A percentile compares a stretch with the other conserved stretches of the same genome.
Conservation (phyloP, 2,329 filamentous ascomycete species). For the Monilinia fructigena region DNA sequence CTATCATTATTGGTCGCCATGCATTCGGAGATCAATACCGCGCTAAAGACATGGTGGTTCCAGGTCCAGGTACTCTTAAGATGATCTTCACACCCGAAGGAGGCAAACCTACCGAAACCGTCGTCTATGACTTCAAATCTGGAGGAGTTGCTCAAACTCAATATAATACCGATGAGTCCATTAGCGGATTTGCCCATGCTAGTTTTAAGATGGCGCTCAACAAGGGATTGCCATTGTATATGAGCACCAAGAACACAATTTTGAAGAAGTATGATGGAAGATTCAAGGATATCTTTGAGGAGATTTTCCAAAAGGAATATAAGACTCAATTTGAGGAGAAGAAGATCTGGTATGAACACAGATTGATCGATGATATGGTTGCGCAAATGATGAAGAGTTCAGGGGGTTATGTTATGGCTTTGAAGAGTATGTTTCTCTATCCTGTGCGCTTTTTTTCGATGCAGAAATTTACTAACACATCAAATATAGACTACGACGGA, state of each 20-base stretch:
- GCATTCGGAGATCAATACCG: conserved; percentile 99
- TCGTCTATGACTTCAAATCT: conserved; percentile 86
- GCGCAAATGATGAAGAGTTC: conserved; percentile 99
- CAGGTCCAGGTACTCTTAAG: conserved; percentile 81
- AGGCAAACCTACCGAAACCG: conserved; percentile 77
- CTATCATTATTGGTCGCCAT: conserved; percentile 98
- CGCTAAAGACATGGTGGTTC: conserved; percentile 85
- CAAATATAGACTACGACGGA: conserved; percentile 82
- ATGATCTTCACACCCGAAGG: conserved; percentile 92
- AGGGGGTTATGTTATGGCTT: conserved; percentile 93
- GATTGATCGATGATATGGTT: conserved; percentile 99
- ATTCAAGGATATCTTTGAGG: conserved; percentile 99
- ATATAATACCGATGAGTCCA: conserved; percentile 98
- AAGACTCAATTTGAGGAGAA: conserved; percentile 85
- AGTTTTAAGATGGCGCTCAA: conserved; percentile 92
- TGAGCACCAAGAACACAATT: conserved; percentile 99
- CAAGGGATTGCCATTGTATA: conserved; percentile 91
- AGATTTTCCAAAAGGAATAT: conserved; percentile 87
- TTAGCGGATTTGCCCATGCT: conserved; percentile 90
- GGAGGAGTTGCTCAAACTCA: conserved; percentile 89
- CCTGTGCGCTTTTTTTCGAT: background rate
- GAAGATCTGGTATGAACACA: conserved; percentile 98
- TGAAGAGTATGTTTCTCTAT: conserved; percentile 74
- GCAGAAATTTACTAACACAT: conserved; percentile 18
- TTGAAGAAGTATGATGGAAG: conserved; percentile 97